Evolutionary conservation across 805 yeast species (phyloP).

Genomic region (Wickerhamomyces subpelliculosus): DNA sequence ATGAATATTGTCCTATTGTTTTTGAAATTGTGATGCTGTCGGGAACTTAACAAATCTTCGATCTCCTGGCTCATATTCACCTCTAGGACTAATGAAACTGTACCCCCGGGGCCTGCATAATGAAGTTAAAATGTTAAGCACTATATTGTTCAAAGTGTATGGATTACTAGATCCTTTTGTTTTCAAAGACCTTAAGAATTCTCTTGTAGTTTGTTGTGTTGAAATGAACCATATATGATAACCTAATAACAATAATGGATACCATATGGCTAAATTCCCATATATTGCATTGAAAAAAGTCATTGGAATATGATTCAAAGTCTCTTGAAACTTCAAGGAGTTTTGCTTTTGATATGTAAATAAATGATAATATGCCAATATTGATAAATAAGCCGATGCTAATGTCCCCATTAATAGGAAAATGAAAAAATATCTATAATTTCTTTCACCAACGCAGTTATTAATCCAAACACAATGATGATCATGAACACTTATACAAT

Average conservation of each 20-base stretch:
- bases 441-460: constrained; percentile 71
- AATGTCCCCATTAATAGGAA: constrained; percentile 37
- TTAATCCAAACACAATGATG: constrained; percentile 73
- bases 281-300: constrained; percentile 48
- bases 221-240: constrained; percentile 50
- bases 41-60: constrained; percentile 27
- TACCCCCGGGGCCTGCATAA: constrained; percentile 34
- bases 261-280: constrained; percentile 37
- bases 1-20: no score
- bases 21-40: constrained; percentile 2
- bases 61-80: constrained; percentile 28
- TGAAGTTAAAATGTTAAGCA: constrained; percentile 26
- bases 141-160: constrained; percentile 26
- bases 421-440: constrained; percentile 53
- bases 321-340: constrained; percentile 13
- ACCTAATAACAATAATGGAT: constrained; percentile 46
- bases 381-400: constrained; percentile 22
- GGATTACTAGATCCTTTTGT: constrained; percentile 28
- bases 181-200: constrained; percentile 46
- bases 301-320: constrained; percentile 26
- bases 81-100: constrained; percentile 26
- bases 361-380: constrained; percentile 27
- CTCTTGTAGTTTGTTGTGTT: constrained; percentile 66
- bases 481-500: constrained; percentile 60
- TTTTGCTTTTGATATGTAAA: constrained; percentile 10